Base-by-base conservation (phyloP, 345 rosid genomes). In the Clarkia xantiana region DNA sequence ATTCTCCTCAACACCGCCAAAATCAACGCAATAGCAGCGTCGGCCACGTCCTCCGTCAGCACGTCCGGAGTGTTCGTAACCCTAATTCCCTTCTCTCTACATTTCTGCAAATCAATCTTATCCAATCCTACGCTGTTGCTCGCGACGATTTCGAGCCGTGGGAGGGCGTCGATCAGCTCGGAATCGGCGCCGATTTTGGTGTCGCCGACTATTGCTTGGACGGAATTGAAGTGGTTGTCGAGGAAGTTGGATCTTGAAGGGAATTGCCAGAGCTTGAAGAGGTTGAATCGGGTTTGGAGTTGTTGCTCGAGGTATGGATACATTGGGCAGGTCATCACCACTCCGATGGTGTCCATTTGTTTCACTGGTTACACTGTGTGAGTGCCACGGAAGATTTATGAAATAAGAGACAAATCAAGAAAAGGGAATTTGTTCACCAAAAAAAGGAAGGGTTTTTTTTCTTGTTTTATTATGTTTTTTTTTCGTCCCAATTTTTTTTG, bases 11-110 rank as follows among this genome's bases (percentile, higher is more conserved):
- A 7, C 17, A 82, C 79, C 46, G 69, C 76, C 57, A 78, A 43
- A 8, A 70, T 68, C 70, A 82, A 61, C 16, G 73, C 90, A 14
- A 78, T 67, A 1, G 82, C 81, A 53, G 64, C 51, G 58, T 78
- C 86, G 0, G 83, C 90, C 41, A 70, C 81, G 61, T 79, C 81
- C 16, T 79, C 81, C 13, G 81, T 82, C 77, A 82, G 55, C 17
- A 82, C 86, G 45, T 82, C 81, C 1, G 81, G 86, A 6, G 83
- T 79, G 50, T 76, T 76, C 15, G 83, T 62, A 29, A 79, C 86
- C 54, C 78, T 62, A 29, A 82, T 67, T 22, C 79, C 86, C 51
- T 57, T 82, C 64, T 76, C 81, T 55, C 47, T 45, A 40, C 81
- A 82, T 56, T 59, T 82, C 0, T 16, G 51, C 69, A 82, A 53